Evolutionary conservation across 371 early-diverging fungal genomes (phyloP), one percentile per base, ranked within the genome.

Genomic region (Apophysomyces elegans): DNA sequence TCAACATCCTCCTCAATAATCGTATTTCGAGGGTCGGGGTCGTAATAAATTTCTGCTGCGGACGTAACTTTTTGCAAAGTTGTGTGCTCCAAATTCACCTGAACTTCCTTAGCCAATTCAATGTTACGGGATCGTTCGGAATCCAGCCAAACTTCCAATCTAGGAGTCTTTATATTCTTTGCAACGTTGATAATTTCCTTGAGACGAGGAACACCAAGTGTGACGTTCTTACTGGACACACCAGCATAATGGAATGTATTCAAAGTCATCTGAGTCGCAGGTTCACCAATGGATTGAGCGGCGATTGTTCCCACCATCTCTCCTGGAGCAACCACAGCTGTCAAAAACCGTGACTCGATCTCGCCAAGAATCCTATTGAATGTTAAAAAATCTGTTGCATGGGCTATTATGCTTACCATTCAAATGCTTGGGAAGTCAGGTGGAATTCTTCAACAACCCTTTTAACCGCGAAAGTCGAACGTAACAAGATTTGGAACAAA

Each of bases 171-270:
- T 78, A 98, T 94, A 79, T 95, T 97, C 61, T 90, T 95, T 5
- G 99, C 96, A 13, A 99, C 97, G 86, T 99, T 99, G 79, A 99
- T 98, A 62, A 99, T 95, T 89, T 99, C 99, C 88, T 99, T 99
- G 68, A 99, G 85, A 80, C 99, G 95, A 41, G 99, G 99, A 32
- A 99, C 99, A 87, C 99, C 99, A 66, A 95, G 90, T 4, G 99
- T 99, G 12, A 99, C 98, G 73, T 96, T 98, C 83, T 96, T 96
- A 70, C 92, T 92, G 43, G 95, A 90, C 57, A 99, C 99, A 91
- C 99, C 99, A 67, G 99, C 99, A 81, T 91, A 93, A 85, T 99
- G 99, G 95, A 99, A 99, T 62, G 99, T 99, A 79, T 99, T 99
- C 66, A 99, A 81, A 26, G 99, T 99, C 99, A 99, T 99, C 76